phyloP scores from a whole-genome alignment of 148 eudicot species.

The Heliamphora exappendiculata region DNA sequence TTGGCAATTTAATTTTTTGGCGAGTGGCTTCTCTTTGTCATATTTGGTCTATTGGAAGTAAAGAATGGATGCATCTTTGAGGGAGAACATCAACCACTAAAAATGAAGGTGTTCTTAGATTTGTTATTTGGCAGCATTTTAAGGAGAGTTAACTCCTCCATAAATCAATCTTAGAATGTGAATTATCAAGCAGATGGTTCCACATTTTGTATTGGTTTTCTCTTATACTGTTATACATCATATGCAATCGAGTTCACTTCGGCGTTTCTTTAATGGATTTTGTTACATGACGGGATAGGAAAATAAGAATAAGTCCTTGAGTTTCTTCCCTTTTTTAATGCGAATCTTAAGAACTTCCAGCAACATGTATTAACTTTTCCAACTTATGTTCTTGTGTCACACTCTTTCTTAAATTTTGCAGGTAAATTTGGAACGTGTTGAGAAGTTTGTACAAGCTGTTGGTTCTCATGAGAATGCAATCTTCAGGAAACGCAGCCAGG shows the following conservation, averaged over 20 bases:
- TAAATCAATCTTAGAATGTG: no score
- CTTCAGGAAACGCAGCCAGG: conserved; percentile 27
- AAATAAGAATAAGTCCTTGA: neutral
- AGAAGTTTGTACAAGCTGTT: conserved; percentile 30
- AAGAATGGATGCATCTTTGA: neutral
- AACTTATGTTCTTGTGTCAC: neutral
- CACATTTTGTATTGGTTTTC: neutral
- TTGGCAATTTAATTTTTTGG: neutral
- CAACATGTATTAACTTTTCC: conserved; percentile 1
- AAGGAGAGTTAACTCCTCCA: no score
- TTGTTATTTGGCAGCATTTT: no score
- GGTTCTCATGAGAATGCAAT: conserved; percentile 25
- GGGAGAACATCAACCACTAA: neutral
- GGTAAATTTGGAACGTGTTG: conserved; percentile 29
- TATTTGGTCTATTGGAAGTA: neutral
- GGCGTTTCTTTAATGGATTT: neutral
- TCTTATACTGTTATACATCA: neutral
- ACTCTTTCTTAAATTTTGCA: neutral
- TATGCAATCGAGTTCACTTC: neutral
- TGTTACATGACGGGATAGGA: neutral
- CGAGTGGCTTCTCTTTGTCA: neutral
- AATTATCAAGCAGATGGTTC: neutral
- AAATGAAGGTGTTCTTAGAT: no score
- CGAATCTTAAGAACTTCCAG: neutral
- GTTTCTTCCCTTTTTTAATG: neutral